phyloP scores from a whole-genome alignment of 1,284 basidiomycete species.

The Melampsora abietis-canadensis region DNA sequence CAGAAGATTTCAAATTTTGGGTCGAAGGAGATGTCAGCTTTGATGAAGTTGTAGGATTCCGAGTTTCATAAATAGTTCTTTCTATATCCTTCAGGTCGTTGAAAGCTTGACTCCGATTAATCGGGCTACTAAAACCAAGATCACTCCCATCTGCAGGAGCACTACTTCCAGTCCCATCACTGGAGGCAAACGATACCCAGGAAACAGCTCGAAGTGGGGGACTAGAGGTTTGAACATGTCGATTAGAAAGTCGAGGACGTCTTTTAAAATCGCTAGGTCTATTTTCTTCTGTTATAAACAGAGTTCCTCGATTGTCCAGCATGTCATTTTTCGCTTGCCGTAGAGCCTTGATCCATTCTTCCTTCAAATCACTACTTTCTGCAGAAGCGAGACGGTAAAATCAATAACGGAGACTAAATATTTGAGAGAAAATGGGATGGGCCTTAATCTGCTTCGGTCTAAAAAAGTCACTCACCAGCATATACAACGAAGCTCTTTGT shows the following conservation, averaged over 20 bases:
- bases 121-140: no score
- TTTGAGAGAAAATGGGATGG: background rate
- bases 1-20: background rate
- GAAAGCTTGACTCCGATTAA: no score
- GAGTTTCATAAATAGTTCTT: background rate
- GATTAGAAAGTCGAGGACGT: conserved; percentile 68
- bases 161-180: conserved; percentile 4
- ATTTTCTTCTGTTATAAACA: conserved; percentile 59
- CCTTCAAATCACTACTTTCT: conserved; percentile 63
- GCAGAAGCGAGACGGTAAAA: background rate
- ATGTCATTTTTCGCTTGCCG: conserved; percentile 69
- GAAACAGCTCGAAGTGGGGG: conserved; percentile 48
- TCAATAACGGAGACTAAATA: background rate
- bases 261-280: conserved; percentile 66
- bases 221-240: conserved; percentile 56
- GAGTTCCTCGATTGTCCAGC: conserved; percentile 54
- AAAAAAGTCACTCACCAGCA: conserved; percentile 59
- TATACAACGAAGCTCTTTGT: conserved; percentile 69
- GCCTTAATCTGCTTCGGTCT: no score
- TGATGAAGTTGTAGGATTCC: background rate
- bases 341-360: conserved; percentile 68
- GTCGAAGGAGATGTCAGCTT: background rate
- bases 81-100: no score
- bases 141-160: no score
- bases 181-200: conserved; percentile 51